Conservation (phyloP, 306 rosid species). For the Myrica gale region DNA sequence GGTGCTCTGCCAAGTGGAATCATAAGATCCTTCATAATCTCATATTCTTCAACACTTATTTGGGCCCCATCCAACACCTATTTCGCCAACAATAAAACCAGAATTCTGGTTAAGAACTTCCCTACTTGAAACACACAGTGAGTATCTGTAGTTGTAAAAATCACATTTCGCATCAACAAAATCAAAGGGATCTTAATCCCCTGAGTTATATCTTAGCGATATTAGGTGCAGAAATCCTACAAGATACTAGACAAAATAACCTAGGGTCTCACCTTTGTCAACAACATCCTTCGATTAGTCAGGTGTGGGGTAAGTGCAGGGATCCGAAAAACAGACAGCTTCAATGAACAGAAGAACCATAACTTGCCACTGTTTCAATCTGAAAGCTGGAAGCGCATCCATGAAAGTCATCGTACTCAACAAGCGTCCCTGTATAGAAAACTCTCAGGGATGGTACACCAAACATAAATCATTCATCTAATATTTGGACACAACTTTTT, state of each 20-base stretch:
- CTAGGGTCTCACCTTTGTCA: constrained; percentile 58
- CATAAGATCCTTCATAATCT: constrained; percentile 67
- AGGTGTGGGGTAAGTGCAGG: constrained; percentile 64
- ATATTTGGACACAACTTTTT: not conserved
- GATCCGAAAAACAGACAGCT: constrained; percentile 77
- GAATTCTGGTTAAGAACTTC: constrained; percentile 17
- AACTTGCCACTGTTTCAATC: constrained; percentile 89
- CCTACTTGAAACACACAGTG: not conserved
- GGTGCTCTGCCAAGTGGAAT: constrained; percentile 86
- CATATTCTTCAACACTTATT: constrained; percentile 61
- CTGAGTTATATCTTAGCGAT: too few relatives aligned
- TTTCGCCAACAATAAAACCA: constrained; percentile 33
- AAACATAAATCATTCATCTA: constrained; percentile 18
- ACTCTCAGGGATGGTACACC: constrained; percentile 14
- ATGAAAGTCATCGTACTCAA: constrained; percentile 83
- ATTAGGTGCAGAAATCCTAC: not conserved
- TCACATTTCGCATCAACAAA: not conserved
- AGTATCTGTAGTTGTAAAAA: not conserved
- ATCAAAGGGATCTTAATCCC: too few relatives aligned
- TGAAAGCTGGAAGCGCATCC: constrained; percentile 81
- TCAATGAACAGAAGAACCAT: constrained; percentile 70
- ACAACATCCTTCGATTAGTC: constrained; percentile 53
- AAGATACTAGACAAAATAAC: constrained; percentile 11
- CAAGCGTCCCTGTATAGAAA: constrained; percentile 52
- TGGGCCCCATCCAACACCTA: constrained; percentile 72